These are phyloP conservation scores for rapeseed (Brassica napus) DNA, from an alignment of 345 rosid species.

Conservation along the genomic window DNA sequence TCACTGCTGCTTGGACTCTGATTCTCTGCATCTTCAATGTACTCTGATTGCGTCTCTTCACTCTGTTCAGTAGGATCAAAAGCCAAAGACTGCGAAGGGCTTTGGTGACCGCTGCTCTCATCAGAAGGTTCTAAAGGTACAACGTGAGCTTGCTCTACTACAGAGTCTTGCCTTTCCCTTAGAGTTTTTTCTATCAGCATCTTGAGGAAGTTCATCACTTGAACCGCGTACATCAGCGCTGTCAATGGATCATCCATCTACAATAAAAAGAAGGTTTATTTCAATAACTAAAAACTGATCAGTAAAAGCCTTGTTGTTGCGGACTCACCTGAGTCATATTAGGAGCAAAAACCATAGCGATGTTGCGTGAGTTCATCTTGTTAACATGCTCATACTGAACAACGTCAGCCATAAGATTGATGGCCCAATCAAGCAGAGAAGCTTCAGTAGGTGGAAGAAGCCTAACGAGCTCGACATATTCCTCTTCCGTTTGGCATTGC, in stretches of 20 bases:
- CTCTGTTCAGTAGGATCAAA: slow-evolving; percentile 35
- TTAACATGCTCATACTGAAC: slow-evolving; percentile 71
- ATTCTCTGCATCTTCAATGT: slow-evolving; percentile 36
- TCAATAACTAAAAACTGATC: too few species aligned
- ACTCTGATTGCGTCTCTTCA: slow-evolving; percentile 49
- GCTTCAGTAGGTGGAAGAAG: slow-evolving; percentile 85
- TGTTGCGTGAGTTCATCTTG: slow-evolving; percentile 94
- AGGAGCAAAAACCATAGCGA: slow-evolving; percentile 54
- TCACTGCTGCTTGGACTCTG: slow-evolving; percentile 39
- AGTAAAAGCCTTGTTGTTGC: too few species aligned
- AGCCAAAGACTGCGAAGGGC: not conserved
- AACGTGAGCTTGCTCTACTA: not conserved
- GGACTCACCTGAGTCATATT: slow-evolving; percentile 14
- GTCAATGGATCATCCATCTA: slow-evolving; percentile 97
- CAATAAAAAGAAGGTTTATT: slow-evolving; percentile 32
- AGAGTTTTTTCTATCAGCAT: slow-evolving; percentile 59
- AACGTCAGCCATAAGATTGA: slow-evolving; percentile 95
- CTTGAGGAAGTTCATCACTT: slow-evolving; percentile 98
- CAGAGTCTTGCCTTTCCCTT: slow-evolving; percentile 54
- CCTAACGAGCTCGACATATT: slow-evolving; percentile 68
- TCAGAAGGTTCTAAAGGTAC: not conserved
- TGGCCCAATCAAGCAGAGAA: slow-evolving; percentile 83
- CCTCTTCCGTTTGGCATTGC: slow-evolving; percentile 85
- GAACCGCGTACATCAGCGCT: slow-evolving; percentile 93
- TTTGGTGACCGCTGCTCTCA: not conserved